Conservation (phyloP, 192 early-diverging fungal genomes). For the Gigaspora rosea region DNA sequence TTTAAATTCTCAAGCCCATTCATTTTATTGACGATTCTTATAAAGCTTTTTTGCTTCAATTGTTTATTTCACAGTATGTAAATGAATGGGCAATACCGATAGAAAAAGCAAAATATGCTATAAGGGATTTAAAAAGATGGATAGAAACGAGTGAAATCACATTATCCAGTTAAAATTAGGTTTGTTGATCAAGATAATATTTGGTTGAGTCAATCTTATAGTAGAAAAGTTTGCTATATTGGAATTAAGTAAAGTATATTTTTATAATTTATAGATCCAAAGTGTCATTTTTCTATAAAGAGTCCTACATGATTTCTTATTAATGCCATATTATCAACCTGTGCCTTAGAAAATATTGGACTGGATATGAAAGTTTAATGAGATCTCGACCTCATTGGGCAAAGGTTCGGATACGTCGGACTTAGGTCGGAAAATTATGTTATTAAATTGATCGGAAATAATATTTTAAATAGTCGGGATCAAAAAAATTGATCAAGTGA, state of each 20-base stretch:
- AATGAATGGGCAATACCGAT: constrained; percentile 78
- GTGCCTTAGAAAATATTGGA: constrained; percentile 75
- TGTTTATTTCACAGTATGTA: constrained; percentile 71
- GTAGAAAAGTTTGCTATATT: constrained; percentile 69
- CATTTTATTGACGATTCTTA: constrained; percentile 64
- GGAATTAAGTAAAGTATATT: constrained; percentile 50
- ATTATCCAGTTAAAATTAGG: constrained; percentile 74
- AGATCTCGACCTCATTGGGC: constrained; percentile 76
- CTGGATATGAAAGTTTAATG: constrained; percentile 73
- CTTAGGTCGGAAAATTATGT: too few species aligned
- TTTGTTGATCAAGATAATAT: constrained; percentile 63
- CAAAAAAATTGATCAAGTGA: too few species aligned
- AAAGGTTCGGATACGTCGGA: too few species aligned
- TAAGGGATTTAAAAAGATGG: constrained; percentile 56
- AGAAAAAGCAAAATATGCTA: constrained; percentile 55
- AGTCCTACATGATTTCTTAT: neutral
- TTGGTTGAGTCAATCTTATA: constrained; percentile 39
- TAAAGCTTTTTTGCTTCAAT: constrained; percentile 68
- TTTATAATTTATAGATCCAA: neutral
- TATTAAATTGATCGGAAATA: too few species aligned
- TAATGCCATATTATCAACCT: constrained; percentile 58
- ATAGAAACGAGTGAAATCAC: constrained; percentile 49
- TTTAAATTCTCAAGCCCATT: constrained; percentile 47
- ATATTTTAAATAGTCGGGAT: too few species aligned
- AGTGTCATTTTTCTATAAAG: neutral